Percentiles rank a stretch among this genome's conserved stretches.
Conservation (phyloP, 2,329 filamentous ascomycete species). For the Ceratocystis harringtonii region DNA sequence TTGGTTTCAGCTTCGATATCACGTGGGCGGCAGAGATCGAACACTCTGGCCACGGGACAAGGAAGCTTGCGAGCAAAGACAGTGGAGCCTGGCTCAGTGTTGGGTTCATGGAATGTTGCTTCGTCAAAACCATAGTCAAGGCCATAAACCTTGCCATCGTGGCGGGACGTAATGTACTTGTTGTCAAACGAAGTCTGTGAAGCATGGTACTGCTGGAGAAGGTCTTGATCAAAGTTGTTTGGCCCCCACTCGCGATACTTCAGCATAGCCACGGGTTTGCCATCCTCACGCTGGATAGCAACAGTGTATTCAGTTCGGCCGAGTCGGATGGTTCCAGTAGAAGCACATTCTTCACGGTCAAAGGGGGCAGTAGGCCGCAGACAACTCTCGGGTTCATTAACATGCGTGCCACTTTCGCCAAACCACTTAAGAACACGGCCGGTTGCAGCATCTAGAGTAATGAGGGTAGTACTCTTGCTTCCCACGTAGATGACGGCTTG, state of each 20-base stretch:
- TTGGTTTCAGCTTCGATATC: constrained; percentile 48
- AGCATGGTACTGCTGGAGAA: constrained; percentile 58
- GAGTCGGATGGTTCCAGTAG: constrained; percentile 64
- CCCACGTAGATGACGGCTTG: constrained; percentile 78
- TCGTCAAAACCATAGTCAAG: constrained; percentile 51
- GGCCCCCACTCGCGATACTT: constrained; percentile 90
- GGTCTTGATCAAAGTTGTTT: constrained; percentile 78
- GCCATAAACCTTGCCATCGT: constrained; percentile 67
- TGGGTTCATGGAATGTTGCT: constrained; percentile 22
- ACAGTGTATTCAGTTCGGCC: constrained; percentile 84
- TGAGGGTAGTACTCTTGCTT: constrained; percentile 77
- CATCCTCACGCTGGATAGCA: constrained; percentile 60
- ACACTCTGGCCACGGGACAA: constrained; percentile 72
- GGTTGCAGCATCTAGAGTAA: constrained; percentile 75
- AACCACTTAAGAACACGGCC: constrained; percentile 75
- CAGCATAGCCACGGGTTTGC: constrained; percentile 69
- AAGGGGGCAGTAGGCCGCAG: constrained; percentile 51
- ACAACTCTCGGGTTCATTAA: constrained; percentile 61
- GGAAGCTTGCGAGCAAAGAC: constrained; percentile 55
- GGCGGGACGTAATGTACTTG: constrained; percentile 74
- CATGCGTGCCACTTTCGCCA: constrained; percentile 53
- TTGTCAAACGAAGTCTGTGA: constrained; percentile 57
- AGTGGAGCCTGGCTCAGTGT: constrained; percentile 30
- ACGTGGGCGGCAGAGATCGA: constrained; percentile 67
- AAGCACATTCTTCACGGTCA: constrained; percentile 62